These are phyloP conservation scores for Penicillium diatomitis DNA, from an alignment of 495 filamentous ascomycete species.

Conservation along the genomic window DNA sequence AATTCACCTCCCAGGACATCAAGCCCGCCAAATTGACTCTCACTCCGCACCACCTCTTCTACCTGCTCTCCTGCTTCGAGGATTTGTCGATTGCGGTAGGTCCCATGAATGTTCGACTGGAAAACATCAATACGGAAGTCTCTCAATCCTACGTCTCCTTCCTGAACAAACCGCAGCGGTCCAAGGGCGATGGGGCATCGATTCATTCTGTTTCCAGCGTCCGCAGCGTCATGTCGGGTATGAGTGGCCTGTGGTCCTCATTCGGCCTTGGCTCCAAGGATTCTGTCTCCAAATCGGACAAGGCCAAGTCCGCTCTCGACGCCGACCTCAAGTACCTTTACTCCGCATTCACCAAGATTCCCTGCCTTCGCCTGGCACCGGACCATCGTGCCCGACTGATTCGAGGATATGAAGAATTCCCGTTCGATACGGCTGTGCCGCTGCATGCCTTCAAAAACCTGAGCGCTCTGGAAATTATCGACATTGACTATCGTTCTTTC, in stretches of 20 bases:
- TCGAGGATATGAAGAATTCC: conserved; percentile 91
- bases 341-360: conserved; percentile 97
- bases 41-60: conserved; percentile 97
- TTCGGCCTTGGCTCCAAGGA: conserved; percentile 71
- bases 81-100: conserved; percentile 83
- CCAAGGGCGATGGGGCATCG: conserved; percentile 72
- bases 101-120: conserved; percentile 89
- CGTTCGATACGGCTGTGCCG: conserved; percentile 96
- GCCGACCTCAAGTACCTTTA: conserved; percentile 91
- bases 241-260: conserved; percentile 85
- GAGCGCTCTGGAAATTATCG: conserved; percentile 83
- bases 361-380: conserved; percentile 76
- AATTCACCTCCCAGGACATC: conserved; percentile 70
- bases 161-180: conserved; percentile 66
- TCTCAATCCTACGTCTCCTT: conserved; percentile 94
- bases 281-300: conserved; percentile 69
- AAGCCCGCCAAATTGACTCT: conserved; percentile 88
- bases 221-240: conserved; percentile 91
- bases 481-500: conserved; percentile 93
- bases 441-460: conserved; percentile 93
- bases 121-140: conserved; percentile 84
- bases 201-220: conserved; percentile 95
- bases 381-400: conserved; percentile 86
- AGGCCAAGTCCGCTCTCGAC: conserved; percentile 73
- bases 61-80: conserved; percentile 88